phyloP scores from a whole-genome alignment of 1,284 basidiomycete genomes.

The Blastosporella zonata region DNA sequence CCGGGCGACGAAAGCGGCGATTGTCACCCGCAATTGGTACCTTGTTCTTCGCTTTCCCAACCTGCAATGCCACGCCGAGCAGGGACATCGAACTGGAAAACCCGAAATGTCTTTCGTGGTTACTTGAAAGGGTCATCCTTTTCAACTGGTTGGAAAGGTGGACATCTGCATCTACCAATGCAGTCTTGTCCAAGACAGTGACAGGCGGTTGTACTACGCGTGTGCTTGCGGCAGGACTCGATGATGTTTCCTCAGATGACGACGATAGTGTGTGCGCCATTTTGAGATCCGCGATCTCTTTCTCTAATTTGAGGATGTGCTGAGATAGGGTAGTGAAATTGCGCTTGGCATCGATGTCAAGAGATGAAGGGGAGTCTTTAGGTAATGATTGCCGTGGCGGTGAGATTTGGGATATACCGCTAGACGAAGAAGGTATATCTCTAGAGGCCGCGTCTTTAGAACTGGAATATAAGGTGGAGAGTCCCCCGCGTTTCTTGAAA shows the following conservation, averaged over 20 bases:
- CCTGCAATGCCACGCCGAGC: conserved; percentile 18
- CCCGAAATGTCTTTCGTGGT: conserved; percentile 18
- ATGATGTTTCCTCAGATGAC: conserved; percentile 1
- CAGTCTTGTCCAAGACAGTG: background rate
- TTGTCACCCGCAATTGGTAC: background rate
- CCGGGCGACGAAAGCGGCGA: conserved; percentile 10
- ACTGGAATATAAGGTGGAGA: background rate
- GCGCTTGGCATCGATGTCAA: conserved; percentile 9
- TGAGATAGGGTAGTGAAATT: conserved; percentile 16
- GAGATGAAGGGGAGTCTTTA: background rate
- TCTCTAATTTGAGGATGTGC: conserved; percentile 16
- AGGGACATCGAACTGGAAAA: conserved; percentile 19
- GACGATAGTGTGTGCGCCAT: background rate
- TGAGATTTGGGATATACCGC: too few relatives aligned
- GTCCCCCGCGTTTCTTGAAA: conserved; percentile 9
- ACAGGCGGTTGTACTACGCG: background rate
- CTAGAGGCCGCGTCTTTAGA: background rate
- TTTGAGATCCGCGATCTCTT: conserved; percentile 15
- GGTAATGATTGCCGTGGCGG: background rate
- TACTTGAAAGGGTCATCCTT: conserved; percentile 13
- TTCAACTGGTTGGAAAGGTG: conserved; percentile 17
- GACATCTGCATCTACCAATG: conserved; percentile 4
- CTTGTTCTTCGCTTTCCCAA: conserved; percentile 13
- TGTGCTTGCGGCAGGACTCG: conserved; percentile 3
- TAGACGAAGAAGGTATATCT: too few relatives aligned